Evolutionary conservation across 495 filamentous ascomycete genomes (phyloP).

Genomic region (Aspergillus sparsus): DNA sequence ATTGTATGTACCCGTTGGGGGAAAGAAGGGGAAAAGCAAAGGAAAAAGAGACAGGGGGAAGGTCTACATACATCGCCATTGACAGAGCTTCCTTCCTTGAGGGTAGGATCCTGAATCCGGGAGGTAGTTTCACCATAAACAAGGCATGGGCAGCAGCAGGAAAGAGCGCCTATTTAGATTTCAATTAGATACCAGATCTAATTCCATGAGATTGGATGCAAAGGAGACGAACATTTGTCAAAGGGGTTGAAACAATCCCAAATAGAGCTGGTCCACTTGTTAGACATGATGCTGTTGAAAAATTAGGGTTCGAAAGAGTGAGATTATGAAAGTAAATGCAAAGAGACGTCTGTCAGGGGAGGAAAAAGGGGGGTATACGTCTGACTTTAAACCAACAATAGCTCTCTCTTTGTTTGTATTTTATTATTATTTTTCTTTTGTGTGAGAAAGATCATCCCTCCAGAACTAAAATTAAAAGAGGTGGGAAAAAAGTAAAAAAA

Average conservation of each 20-base stretch:
- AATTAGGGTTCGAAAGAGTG: background rate
- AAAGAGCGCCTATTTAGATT: conserved; percentile 34
- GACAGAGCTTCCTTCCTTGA: conserved; percentile 46
- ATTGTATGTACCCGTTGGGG: background rate
- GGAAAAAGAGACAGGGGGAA: background rate
- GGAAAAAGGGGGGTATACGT: too few species aligned
- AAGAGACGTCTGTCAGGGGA: background rate
- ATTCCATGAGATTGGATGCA: conserved; percentile 1
- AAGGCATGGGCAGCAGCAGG: conserved; percentile 55
- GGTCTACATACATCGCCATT: conserved; percentile 46
- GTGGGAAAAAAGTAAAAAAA: background rate
- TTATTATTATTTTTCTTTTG: too few species aligned
- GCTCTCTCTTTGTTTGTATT: too few species aligned
- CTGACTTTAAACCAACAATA: too few species aligned
- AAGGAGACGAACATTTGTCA: conserved; percentile 21
- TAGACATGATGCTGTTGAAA: conserved; percentile 13
- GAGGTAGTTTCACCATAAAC: conserved; percentile 52
- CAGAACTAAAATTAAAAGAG: background rate
- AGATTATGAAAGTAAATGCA: background rate
- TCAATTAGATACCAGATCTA: conserved; percentile 9
- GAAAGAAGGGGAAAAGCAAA: background rate
- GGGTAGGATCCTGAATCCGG: conserved; percentile 45
- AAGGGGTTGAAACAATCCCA: conserved; percentile 31
- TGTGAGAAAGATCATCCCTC: background rate
- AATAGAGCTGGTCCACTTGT: conserved; percentile 27